Percentiles rank a stretch among this genome's conserved stretches.
These are phyloP conservation scores for Ophiocordyceps camponoti-saundersi DNA, from an alignment of 2,329 filamentous ascomycete species.

Conservation along the genomic window DNA sequence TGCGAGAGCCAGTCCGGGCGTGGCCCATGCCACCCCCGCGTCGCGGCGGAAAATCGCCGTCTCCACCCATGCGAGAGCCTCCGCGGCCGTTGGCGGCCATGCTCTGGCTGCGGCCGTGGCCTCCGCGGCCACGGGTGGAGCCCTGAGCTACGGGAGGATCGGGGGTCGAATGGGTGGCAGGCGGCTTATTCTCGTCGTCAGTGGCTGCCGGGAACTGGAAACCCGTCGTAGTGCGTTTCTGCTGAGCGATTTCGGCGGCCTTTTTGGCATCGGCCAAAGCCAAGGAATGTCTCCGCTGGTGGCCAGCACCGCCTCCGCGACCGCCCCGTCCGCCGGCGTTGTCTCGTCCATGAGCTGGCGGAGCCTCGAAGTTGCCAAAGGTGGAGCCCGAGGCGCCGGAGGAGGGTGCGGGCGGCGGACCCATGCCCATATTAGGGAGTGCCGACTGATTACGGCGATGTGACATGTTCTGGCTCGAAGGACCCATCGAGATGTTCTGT, in stretches of 20 bases:
- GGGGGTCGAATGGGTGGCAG: slow-evolving; percentile 11
- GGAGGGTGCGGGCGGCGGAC: slow-evolving; percentile 76
- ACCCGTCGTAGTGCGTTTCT: slow-evolving; percentile 82
- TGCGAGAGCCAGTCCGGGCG: slow-evolving; percentile 67
- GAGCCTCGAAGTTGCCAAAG: slow-evolving; percentile 64
- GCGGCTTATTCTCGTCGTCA: slow-evolving; percentile 27
- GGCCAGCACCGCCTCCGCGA: slow-evolving; percentile 55
- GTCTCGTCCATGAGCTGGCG: slow-evolving; percentile 19
- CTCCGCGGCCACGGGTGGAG: slow-evolving; percentile 36
- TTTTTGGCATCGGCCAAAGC: slow-evolving; percentile 94
- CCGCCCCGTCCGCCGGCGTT: slow-evolving; percentile 43
- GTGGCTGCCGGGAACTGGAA: slow-evolving; percentile 79
- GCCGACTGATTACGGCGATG: slow-evolving; percentile 98
- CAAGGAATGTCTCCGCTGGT: slow-evolving; percentile 86
- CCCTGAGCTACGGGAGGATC: slow-evolving; percentile 21
- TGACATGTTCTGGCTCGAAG: slow-evolving; percentile 61
- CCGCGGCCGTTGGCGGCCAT: slow-evolving; percentile 65
- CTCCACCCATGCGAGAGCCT: slow-evolving; percentile 49
- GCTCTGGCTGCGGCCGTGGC: slow-evolving; percentile 71
- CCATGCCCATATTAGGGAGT: slow-evolving; percentile 81
- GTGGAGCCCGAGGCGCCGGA: slow-evolving; percentile 66
- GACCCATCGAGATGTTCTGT: slow-evolving; percentile 57
- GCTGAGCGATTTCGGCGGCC: slow-evolving; percentile 88
- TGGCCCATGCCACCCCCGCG: slow-evolving; percentile 48
- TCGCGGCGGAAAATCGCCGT: slow-evolving; percentile 40